Conservation (phyloP, 2,329 filamentous ascomycete genomes). For the Calonectria hawksworthii region DNA sequence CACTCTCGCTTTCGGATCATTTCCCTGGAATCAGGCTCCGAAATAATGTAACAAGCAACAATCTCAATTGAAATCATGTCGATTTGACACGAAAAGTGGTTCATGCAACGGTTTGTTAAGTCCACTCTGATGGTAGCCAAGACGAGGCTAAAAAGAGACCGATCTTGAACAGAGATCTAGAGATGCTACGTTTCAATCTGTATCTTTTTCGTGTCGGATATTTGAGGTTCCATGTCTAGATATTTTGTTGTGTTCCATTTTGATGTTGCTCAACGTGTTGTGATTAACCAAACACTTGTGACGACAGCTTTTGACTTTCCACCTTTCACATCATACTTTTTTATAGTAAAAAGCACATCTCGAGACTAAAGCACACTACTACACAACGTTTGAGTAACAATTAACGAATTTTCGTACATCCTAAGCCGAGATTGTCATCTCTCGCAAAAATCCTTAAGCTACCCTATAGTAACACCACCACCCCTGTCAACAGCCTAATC, state of each 20-base stretch:
- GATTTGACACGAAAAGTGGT: background rate
- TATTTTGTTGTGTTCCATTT: background rate
- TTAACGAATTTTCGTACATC: background rate
- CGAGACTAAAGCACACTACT: background rate
- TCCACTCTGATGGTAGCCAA: background rate
- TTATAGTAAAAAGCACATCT: background rate
- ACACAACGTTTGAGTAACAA: background rate
- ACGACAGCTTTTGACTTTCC: background rate
- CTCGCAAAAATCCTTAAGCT: background rate
- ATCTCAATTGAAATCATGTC: background rate
- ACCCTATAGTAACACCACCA: background rate
- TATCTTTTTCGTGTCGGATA: background rate
- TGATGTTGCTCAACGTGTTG: background rate
- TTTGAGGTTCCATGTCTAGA: background rate
- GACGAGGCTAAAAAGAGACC: background rate
- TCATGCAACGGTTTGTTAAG: background rate
- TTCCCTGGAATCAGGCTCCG: background rate
- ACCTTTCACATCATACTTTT: background rate
- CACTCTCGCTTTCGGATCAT: background rate
- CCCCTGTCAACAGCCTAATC: background rate
- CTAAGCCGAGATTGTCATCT: background rate
- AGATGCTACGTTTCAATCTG: background rate
- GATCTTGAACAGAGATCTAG: background rate
- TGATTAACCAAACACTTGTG: background rate
- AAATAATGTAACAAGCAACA: background rate